Conservation (phyloP, 179 eudicot genomes). For the Drosera spatulata region DNA sequence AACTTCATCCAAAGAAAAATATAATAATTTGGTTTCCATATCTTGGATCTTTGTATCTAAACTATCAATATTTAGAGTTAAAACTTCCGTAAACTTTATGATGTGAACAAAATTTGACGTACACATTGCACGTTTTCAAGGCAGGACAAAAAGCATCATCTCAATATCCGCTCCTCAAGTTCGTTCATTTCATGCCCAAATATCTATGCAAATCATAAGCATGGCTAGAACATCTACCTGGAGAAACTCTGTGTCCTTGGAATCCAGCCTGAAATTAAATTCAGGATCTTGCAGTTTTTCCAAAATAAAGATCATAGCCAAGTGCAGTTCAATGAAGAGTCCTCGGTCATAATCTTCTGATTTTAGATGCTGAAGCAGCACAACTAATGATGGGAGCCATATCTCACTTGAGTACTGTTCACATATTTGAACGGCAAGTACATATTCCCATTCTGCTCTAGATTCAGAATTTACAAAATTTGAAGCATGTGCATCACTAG, state of each 20-base stretch:
- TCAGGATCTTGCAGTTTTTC: conserved; percentile 86
- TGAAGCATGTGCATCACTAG: conserved; percentile 20
- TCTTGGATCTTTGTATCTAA: too few relatives aligned
- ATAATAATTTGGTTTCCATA: too few relatives aligned
- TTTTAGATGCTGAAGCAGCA: conserved; percentile 43
- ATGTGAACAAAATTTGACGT: too few relatives aligned
- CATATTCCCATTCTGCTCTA: conserved; percentile 65
- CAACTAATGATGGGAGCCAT: conserved; percentile 86
- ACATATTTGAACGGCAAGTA: conserved; percentile 51
- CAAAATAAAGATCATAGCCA: conserved; percentile 49
- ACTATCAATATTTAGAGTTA: too few relatives aligned
- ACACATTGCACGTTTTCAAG: too few relatives aligned
- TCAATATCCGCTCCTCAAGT: too few relatives aligned
- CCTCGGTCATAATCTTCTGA: conserved; percentile 20
- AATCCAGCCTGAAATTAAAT: conserved; percentile 57
- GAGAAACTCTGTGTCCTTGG: conserved; percentile 36
- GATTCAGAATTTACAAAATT: conserved; percentile 19
- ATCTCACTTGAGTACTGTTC: conserved; percentile 67
- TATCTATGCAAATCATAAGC: not conserved
- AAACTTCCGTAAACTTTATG: too few relatives aligned
- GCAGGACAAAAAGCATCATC: too few relatives aligned
- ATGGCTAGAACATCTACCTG: conserved; percentile 31
- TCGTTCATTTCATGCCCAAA: not conserved
- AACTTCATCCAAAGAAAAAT: too few relatives aligned
- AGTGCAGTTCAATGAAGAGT: conserved; percentile 29